Evolutionary conservation across 225 moss, liverwort and hornwort species (phyloP), one percentile per base, ranked within the genome.

Genomic region (Physcomitrium patens): DNA sequence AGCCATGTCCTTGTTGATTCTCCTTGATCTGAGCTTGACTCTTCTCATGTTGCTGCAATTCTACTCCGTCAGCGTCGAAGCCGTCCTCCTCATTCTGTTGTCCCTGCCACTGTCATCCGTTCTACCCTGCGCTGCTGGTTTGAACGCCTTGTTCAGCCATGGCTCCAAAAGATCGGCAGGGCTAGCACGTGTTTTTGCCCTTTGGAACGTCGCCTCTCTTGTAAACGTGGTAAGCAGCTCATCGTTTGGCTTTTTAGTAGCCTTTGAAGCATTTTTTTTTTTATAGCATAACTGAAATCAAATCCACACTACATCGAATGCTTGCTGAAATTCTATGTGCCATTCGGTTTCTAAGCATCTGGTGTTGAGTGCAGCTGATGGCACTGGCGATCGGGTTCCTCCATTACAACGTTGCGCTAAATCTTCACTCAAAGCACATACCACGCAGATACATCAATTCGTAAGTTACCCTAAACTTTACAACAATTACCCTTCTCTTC

Each of bases 171-270:
- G 81, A 71, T 85, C 93, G 23, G 85, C 91, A 69, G 89, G 89
- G 20, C 76, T 93, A 56, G 80, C 91, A 12, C 86, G 91, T 15
- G 82, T 91, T 31, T 93, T 91, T 75, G 91, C 89, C 59, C 81
- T 93, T 51, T 93, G 93, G 93, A 93, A 93, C 80, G 63, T 84
- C 44, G 89, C 93, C 7, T 93, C 93, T 44, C 83, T 91, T 77
- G 74, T 79, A 78, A 91, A 89, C 79, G 82, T 79, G 80, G 93
- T 93, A 73, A 71, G 87, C 77, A 11, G 22, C 16, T 37, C 14
- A 26, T 24, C 23, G 11, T 45, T 44, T 44, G 56, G 15, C 16
- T 57, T 11, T 5, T 16, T 2, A 6, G 28, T 12, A 15, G 28
- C 10, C 20, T 17, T 8, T 0, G 2, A 8, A 18, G 6, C 43